A percentile compares a stretch with the other conserved stretches of the same genome.
phyloP scores from a whole-genome alignment of 1,139 yeast genomes.

The Pichia norvegensis region DNA sequence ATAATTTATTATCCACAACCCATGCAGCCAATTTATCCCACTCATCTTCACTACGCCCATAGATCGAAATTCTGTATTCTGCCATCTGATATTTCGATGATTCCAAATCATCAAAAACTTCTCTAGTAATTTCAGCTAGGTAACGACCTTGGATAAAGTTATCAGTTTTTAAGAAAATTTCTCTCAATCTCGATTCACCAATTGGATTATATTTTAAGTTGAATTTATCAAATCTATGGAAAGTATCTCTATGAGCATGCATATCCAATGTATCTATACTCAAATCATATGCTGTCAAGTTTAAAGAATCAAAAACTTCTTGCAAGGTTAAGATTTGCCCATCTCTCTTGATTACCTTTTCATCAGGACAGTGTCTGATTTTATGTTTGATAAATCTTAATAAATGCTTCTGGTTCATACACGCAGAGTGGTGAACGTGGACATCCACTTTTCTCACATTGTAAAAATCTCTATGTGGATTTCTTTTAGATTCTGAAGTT shows the following conservation, averaged over 20 bases:
- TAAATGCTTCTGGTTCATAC: constrained; percentile 97
- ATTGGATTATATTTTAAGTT: constrained; percentile 95
- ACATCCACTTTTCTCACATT: constrained; percentile 98
- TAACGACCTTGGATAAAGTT: constrained; percentile 84
- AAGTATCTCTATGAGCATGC: constrained; percentile 98
- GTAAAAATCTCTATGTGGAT: constrained; percentile 95
- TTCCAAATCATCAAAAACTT: constrained; percentile 89
- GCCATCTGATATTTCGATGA: constrained; percentile 95
- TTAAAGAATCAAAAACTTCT: constrained; percentile 84
- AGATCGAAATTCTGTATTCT: constrained; percentile 89
- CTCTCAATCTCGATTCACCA: constrained; percentile 95
- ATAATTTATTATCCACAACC: constrained; percentile 87
- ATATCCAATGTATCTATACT: constrained; percentile 95
- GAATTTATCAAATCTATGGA: constrained; percentile 96
- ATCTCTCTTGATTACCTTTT: constrained; percentile 89
- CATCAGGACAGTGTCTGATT: constrained; percentile 70
- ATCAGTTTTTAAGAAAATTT: constrained; percentile 91
- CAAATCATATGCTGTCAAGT: constrained; percentile 86
- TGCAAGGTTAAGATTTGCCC: constrained; percentile 79
- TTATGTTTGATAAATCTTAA: constrained; percentile 91
- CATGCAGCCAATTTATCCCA: constrained; percentile 95
- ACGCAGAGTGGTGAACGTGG: constrained; percentile 97
- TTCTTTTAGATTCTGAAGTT: constrained; percentile 70
- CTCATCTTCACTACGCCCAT: constrained; percentile 82
- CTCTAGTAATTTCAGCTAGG: constrained; percentile 87